These are phyloP conservation scores for Venturia asperata DNA, from an alignment of 2,329 filamentous ascomycete species.

Conservation along the genomic window DNA sequence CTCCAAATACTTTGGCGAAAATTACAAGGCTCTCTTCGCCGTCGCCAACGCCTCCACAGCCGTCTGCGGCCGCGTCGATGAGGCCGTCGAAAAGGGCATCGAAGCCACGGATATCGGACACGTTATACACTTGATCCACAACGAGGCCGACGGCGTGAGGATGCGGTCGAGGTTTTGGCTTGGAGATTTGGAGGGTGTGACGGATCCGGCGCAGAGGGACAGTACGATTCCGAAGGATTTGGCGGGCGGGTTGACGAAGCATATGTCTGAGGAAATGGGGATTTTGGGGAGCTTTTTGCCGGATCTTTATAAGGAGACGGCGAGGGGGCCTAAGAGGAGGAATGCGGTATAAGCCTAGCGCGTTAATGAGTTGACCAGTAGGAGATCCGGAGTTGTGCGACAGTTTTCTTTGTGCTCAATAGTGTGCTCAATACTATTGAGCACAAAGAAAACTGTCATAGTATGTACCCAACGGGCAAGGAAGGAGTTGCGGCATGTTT, in stretches of 20 bases:
- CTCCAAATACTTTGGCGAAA: conserved; percentile 18
- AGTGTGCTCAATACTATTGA: too few relatives aligned
- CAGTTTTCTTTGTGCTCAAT: too few relatives aligned
- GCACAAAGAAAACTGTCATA: too few relatives aligned
- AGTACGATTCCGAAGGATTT: neutral
- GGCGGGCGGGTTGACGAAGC: conserved; percentile 12
- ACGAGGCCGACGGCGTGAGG: conserved; percentile 19
- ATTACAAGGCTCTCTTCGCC: neutral
- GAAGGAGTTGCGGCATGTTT: too few relatives aligned
- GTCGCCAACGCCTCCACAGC: conserved; percentile 15
- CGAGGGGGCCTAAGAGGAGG: conserved; percentile 10
- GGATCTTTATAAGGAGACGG: conserved; percentile 12
- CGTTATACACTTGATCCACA: conserved; percentile 22
- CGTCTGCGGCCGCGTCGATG: conserved; percentile 18
- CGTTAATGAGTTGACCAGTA: too few relatives aligned
- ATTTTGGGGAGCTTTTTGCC: conserved; percentile 14
- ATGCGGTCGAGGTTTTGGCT: conserved; percentile 23
- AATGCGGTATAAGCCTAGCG: neutral
- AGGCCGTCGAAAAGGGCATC: conserved; percentile 9
- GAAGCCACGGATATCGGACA: conserved; percentile 19
- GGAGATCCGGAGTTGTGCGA: too few relatives aligned
- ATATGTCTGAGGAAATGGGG: conserved; percentile 19
- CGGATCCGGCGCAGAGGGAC: conserved; percentile 7
- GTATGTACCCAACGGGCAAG: too few relatives aligned
- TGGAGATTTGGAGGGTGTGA: conserved; percentile 20